These are phyloP conservation scores for Kalanchoe fedtschenkoi DNA, from an alignment of 164 flowering plant genomes.

Conservation along the genomic window DNA sequence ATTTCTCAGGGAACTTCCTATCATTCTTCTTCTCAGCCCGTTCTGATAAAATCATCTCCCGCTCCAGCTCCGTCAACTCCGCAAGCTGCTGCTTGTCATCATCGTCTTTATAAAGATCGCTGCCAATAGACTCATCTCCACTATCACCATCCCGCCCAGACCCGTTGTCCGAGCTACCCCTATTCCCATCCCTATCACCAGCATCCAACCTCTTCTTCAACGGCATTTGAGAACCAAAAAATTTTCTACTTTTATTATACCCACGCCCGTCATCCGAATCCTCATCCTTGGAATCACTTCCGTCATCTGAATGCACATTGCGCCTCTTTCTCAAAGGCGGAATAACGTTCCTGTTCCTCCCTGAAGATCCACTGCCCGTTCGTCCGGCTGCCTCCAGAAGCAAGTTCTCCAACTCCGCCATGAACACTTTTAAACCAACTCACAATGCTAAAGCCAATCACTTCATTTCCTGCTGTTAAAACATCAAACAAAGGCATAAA, in stretches of 20 bases:
- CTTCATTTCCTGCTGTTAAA: too few species aligned
- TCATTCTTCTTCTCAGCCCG: slow-evolving; percentile 62
- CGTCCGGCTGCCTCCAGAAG: slow-evolving; percentile 92
- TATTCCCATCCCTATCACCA: slow-evolving; percentile 55
- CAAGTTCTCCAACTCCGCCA: slow-evolving; percentile 83
- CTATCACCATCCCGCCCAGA: slow-evolving; percentile 42
- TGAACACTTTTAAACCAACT: too few species aligned
- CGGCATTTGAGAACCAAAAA: slow-evolving; percentile 71
- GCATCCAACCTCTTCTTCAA: slow-evolving; percentile 78
- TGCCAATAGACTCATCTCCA: slow-evolving; percentile 74
- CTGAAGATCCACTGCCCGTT: slow-evolving; percentile 27
- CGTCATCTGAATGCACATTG: slow-evolving; percentile 68
- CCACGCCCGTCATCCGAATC: slow-evolving; percentile 66
- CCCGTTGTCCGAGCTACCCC: slow-evolving; percentile 44
- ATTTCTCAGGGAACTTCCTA: slow-evolving; percentile 41
- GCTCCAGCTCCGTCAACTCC: slow-evolving; percentile 63
- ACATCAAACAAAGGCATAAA: too few species aligned
- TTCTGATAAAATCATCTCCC: slow-evolving; percentile 74
- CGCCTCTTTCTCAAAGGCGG: slow-evolving; percentile 48
- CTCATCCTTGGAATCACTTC: slow-evolving; percentile 79
- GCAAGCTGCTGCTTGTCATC: slow-evolving; percentile 62
- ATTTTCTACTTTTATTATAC: slow-evolving; percentile 53
- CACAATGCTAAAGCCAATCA: too few species aligned
- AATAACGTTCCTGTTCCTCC: slow-evolving; percentile 50
- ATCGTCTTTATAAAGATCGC: slow-evolving; percentile 82